Evolutionary conservation across 495 filamentous ascomycete species (phyloP), one percentile per base, ranked within the genome.

Genomic region (Aspergillus asperescens): DNA sequence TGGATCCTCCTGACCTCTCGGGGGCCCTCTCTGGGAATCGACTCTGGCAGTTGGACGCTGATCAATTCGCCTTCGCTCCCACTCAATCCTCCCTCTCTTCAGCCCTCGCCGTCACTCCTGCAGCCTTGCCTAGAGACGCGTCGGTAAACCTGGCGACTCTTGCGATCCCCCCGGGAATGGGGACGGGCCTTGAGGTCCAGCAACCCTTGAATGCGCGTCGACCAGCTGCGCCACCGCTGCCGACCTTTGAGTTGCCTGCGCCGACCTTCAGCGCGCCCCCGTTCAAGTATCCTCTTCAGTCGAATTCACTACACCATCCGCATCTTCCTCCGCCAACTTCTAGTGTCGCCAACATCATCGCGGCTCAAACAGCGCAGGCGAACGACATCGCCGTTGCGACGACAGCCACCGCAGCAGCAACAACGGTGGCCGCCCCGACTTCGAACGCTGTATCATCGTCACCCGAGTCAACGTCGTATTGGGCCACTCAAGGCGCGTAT

Each of bases 191-290:
- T 23, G 76, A 79, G 47, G 59, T 68, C 22, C 68, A 64, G 39
- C 63, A 70, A 28, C 71, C 76, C 58, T 76, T 84, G 54, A 81
- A 77, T 32, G 69, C 77, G 40, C 76, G 85, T 38, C 77, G 84
- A 50, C 76, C 81, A 19, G 83, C 76, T 5, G 81, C 84, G 1
- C 79, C 76, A 15, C 74, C 74, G 42, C 72, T 88, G 32, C 81
- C 83, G 40, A 73, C 64, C 55, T 86, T 87, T 51, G 82, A 85
- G 52, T 73, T 84, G 13, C 83, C 83, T 23, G 75, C 77, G 1
- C 79, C 80, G 31, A 68, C 62, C n/a, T 64, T 71, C 41, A 58
- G 58, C 23, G 54, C 44, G 48, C 53, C 58, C 22, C 42, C 67
- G 1, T 49, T 69, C 34, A 82, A 80, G 58, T 80, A 75, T 55